Base-by-base conservation (phyloP, 208 protist species). In the Herpetomonas samuelpessoai region DNA sequence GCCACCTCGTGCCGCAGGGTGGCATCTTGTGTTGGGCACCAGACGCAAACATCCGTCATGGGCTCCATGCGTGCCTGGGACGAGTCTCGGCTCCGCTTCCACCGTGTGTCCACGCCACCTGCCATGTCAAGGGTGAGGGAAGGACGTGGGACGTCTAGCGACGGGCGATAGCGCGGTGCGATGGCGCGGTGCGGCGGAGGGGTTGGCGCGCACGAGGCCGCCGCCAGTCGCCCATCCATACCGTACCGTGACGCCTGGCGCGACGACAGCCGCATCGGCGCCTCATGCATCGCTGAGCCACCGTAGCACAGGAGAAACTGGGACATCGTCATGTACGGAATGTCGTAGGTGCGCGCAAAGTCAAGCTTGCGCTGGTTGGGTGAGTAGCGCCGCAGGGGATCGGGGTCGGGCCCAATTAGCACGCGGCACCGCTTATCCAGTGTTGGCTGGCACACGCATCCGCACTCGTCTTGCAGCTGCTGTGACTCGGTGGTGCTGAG, bases 31-130 rank as follows among this genome's bases (percentile, higher is more conserved):
- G 62, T 62, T 21, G 35, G 68, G 49, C 51, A 68, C 54, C 59
- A 74, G 24, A 57, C 57, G 49, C 18, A 62, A 60, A 82, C 67
- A 46, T 82, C 76, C 10, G 62, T 53, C 47, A 82, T 75, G 47
- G 44, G 44, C 44, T 48, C 44, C 44, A 48, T 48, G 16, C 44
- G 16, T 9, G 10, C 35, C 35, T 41, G 35, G 35, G 9, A 41
- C 35, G 35, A 41, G 35, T 14, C 35, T 14, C 9, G 9, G 9
- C 55, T 29, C 22, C 24, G 16, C 44, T 21, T 19, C 21, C 29
- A 46, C 14, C 16, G 70, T 24, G 41, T 64, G 60, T 10, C 9
- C 0, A 30, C 12, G 2, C 35, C 31, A 27, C 19, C 14, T 14
- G 35, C 35, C 9, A 41, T 18, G 14, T 41, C 35, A 41, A 14